These are phyloP conservation scores for Solanum peruvianum DNA, from an alignment of 257 asterid species.

Conservation along the genomic window DNA sequence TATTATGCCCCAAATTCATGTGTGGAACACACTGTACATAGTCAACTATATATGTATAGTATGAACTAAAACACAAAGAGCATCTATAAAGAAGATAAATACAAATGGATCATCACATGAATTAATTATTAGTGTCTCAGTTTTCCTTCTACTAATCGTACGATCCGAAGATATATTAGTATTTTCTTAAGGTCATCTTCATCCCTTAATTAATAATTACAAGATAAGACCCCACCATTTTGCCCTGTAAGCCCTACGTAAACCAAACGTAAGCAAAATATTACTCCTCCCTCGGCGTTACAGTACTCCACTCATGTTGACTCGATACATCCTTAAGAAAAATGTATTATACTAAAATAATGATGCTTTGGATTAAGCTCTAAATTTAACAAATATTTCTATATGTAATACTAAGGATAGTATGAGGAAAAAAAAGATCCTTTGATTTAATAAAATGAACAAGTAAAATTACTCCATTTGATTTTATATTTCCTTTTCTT, in stretches of 20 bases:
- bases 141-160: neutral
- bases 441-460: neutral
- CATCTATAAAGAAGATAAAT: neutral
- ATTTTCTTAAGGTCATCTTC: neutral
- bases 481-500: neutral
- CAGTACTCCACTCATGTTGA: neutral
- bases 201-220: neutral
- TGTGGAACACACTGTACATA: neutral
- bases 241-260: neutral
- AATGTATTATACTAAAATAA: neutral
- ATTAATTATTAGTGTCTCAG: neutral
- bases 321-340: rapidly evolving
- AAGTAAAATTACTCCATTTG: too few relatives aligned
- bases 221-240: neutral
- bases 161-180: neutral
- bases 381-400: neutral
- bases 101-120: neutral
- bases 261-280: neutral
- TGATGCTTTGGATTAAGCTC: neutral
- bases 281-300: neutral
- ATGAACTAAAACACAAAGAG: neutral
- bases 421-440: neutral
- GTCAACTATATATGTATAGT: neutral
- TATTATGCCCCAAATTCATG: neutral
- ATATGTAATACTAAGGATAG: neutral